phyloP scores from a whole-genome alignment of 2,329 filamentous ascomycete species.

The Tolypocladium tundrense region DNA sequence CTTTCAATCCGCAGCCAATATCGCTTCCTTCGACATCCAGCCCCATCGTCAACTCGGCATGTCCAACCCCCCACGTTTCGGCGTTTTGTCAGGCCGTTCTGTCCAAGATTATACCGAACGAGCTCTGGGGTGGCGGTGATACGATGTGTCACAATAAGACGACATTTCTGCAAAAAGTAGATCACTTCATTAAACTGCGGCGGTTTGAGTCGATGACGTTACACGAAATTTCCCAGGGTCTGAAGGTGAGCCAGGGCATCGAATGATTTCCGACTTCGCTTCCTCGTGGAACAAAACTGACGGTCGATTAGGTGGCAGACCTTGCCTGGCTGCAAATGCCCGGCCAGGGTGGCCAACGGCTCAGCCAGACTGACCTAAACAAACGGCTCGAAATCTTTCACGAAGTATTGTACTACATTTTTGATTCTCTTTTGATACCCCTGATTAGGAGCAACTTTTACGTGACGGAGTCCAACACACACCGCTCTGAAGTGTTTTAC shows the following conservation, averaged over 20 bases:
- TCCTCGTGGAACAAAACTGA: not conserved
- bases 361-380: slow-evolving; percentile 58
- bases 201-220: slow-evolving; percentile 74
- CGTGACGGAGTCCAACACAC: slow-evolving; percentile 77
- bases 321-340: slow-evolving; percentile 65
- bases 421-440: slow-evolving; percentile 85
- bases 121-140: slow-evolving; percentile 59
- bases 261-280: not conserved
- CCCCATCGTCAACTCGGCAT: slow-evolving; percentile 57
- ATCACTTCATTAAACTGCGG: slow-evolving; percentile 66
- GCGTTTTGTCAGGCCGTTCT: slow-evolving; percentile 77
- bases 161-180: slow-evolving; percentile 55
- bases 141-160: slow-evolving; percentile 48
- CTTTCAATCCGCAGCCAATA: slow-evolving; percentile 1
- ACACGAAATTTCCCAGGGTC: slow-evolving; percentile 63
- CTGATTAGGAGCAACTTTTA: slow-evolving; percentile 84
- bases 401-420: slow-evolving; percentile 85
- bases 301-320: slow-evolving; percentile 42
- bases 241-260: slow-evolving; percentile 51
- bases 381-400: slow-evolving; percentile 73
- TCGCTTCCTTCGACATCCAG: slow-evolving; percentile 8
- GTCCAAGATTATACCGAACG: slow-evolving; percentile 59
- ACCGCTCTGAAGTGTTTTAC: slow-evolving; percentile 78
- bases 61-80: slow-evolving; percentile 59
- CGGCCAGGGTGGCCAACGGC: slow-evolving; percentile 35